These are phyloP conservation scores for Colletotrichum destructivum DNA, from an alignment of 2,329 filamentous ascomycete species.

Conservation along the genomic window DNA sequence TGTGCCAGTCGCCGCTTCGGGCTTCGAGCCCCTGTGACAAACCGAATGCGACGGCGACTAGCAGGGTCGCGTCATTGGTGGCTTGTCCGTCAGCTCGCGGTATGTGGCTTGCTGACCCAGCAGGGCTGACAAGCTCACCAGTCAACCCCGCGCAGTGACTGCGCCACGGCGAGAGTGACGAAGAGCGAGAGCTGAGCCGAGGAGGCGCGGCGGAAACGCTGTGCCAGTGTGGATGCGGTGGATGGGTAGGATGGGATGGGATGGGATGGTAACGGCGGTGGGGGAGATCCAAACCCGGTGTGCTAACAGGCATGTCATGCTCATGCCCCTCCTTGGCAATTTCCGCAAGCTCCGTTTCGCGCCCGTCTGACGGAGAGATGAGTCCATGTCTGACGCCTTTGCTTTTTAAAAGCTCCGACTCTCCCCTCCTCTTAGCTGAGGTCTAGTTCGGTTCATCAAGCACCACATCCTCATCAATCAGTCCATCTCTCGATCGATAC, in stretches of 20 bases:
- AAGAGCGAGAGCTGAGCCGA: background rate
- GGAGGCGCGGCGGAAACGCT: conserved; percentile 8
- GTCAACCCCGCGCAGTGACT: conserved; percentile 30
- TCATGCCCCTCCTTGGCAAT: conserved; percentile 28
- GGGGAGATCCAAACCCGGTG: conserved; percentile 10
- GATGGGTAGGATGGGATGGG: background rate
- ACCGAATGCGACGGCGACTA: conserved; percentile 29
- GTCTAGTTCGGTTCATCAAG: background rate
- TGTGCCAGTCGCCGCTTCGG: background rate
- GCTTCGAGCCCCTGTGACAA: background rate
- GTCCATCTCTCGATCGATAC: background rate
- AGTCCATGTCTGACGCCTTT: background rate
- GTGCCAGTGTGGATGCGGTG: conserved; percentile 1
- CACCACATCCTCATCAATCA: background rate
- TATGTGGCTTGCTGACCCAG: conserved; percentile 28
- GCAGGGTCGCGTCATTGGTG: conserved; percentile 30
- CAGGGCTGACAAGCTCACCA: conserved; percentile 6
- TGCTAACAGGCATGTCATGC: background rate
- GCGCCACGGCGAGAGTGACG: conserved; percentile 34
- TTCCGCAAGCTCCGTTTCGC: conserved; percentile 33
- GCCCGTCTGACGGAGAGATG: background rate
- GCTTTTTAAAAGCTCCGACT: conserved; percentile 24
- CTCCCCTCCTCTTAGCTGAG: background rate
- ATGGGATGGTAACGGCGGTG: too few species aligned
- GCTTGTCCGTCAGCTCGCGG: conserved; percentile 25